Evolutionary conservation across 495 filamentous ascomycete species (phyloP), one percentile per base, ranked within the genome.

Genomic region (Tetracladium marchalianum): DNA sequence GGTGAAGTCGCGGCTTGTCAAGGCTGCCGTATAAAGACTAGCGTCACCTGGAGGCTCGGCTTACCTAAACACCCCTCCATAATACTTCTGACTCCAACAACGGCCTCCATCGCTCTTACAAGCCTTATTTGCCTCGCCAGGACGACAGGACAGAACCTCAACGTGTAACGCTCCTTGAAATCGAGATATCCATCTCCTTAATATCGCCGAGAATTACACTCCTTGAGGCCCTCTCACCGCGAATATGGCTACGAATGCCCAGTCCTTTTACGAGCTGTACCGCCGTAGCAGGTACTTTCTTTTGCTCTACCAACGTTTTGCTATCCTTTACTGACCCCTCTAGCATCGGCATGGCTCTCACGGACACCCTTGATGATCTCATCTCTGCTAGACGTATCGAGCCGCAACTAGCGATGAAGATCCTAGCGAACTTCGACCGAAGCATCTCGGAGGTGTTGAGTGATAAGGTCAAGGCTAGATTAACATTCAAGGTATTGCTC

Each of bases 391-490:
- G 87, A 48, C 82, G 84, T 35, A 96, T 99, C 65, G 89, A 95
- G 66, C 93, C 93, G 15, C 93, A 99, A 66, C 80, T 97, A 33
- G 93, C 93, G 27, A 96, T 96, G 87, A 95, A 95, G 73, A 86
- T 99, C 44, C 73, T 99, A 41, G 79, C 77, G 41, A 87, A 92
- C 66, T 97, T 95, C 66, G 93, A 99, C 62, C 78, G 84, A 45
- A 76, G 81, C 40, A 84, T 99, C 43, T 82, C 92, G 11, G 86
- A 95, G 56, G 82, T 93, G 2, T 67, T 99, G 45, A 80, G 82
- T 22, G 87, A 94, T 0, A 93, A 85, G 64, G 90, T 97, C 54
- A 93, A 92, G 67, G 76, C 87, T 19, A 79, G 90, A 35, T 65
- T 97, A 68, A 84, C 77, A 6, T 99, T 99, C 76, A 99, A 99